Conservation (phyloP, 1,284 basidiomycete genomes). For the Pascua guehoae region DNA sequence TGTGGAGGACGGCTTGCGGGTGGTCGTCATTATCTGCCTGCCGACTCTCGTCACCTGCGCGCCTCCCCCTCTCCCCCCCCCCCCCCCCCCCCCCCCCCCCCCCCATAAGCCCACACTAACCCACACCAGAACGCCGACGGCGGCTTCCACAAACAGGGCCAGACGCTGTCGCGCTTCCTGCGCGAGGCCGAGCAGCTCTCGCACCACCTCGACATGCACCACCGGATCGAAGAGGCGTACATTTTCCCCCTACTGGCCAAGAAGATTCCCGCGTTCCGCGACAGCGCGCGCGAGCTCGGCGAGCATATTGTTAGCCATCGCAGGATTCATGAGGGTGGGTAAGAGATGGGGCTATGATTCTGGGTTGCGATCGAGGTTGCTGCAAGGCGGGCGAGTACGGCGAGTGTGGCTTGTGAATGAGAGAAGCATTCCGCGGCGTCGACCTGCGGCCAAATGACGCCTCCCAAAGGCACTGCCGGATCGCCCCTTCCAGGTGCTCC, state of each 20-base stretch:
- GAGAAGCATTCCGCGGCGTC: too few relatives aligned
- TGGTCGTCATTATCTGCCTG: too few relatives aligned
- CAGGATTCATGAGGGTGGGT: constrained; percentile 62
- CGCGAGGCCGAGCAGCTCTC: constrained; percentile 52
- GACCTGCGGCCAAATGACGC: too few relatives aligned
- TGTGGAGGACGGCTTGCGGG: too few relatives aligned
- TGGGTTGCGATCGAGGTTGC: too few relatives aligned
- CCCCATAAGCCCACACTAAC: too few relatives aligned
- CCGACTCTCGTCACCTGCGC: too few relatives aligned
- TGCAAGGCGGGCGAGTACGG: not conserved
- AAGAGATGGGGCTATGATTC: too few relatives aligned
- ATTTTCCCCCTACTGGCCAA: constrained; percentile 64
- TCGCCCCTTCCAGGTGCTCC: too few relatives aligned
- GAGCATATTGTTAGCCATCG: constrained; percentile 62
- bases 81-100: too few relatives aligned
- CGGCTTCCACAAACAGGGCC: constrained; percentile 53
- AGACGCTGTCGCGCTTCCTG: constrained; percentile 54
- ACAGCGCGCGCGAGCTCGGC: constrained; percentile 47
- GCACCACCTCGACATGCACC: constrained; percentile 61
- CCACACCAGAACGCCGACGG: constrained; percentile 54
- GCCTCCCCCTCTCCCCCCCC: too few relatives aligned
- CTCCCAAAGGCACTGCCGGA: too few relatives aligned
- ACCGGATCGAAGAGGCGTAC: constrained; percentile 57
- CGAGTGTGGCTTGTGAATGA: not conserved
- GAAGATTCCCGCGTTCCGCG: constrained; percentile 60